These are phyloP conservation scores for Verbascum thapsus DNA, from an alignment of 257 asterid species.

Conservation along the genomic window DNA sequence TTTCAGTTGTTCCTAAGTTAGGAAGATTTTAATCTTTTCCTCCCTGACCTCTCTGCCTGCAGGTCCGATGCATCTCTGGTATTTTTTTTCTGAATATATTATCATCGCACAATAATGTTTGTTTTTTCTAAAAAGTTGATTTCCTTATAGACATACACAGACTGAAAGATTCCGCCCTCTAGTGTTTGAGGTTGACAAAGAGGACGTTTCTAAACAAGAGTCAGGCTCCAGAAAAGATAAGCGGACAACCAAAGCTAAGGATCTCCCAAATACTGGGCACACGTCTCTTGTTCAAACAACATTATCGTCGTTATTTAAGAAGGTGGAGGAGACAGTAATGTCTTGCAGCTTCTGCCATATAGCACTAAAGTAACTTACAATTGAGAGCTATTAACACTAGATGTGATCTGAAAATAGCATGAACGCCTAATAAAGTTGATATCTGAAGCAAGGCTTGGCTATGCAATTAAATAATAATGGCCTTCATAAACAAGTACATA, in stretches of 20 bases:
- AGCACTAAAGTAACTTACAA: slow-evolving; percentile 17
- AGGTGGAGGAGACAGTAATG: slow-evolving; percentile 71
- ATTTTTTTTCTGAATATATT: neutral
- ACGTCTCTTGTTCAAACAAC: slow-evolving; percentile 74
- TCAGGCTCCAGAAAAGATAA: slow-evolving; percentile 40
- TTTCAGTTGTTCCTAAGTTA: slow-evolving; percentile 2
- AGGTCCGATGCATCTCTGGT: neutral
- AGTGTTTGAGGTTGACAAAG: slow-evolving; percentile 42
- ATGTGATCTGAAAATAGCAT: slow-evolving; percentile 8
- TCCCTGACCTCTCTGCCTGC: neutral
- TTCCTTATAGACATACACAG: slow-evolving; percentile 52
- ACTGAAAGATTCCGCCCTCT: slow-evolving; percentile 36
- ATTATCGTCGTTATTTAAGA: slow-evolving; percentile 76
- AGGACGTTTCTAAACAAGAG: slow-evolving; percentile 39
- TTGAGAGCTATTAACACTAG: slow-evolving; percentile 20
- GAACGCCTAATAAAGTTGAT: slow-evolving; percentile 18
- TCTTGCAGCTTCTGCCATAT: slow-evolving; percentile 27
- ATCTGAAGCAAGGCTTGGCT: slow-evolving; percentile 3
- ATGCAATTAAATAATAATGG: slow-evolving; percentile 12
- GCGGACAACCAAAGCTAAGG: slow-evolving; percentile 44
- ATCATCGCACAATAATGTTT: slow-evolving; percentile 12
- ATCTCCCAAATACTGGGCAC: slow-evolving; percentile 36
- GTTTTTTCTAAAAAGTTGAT: slow-evolving; percentile 32
- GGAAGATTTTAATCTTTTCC: slow-evolving; percentile 21
- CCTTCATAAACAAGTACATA: neutral